Conservation (phyloP, 2,329 filamentous ascomycete species). For the Xylariaceae sp. region DNA sequence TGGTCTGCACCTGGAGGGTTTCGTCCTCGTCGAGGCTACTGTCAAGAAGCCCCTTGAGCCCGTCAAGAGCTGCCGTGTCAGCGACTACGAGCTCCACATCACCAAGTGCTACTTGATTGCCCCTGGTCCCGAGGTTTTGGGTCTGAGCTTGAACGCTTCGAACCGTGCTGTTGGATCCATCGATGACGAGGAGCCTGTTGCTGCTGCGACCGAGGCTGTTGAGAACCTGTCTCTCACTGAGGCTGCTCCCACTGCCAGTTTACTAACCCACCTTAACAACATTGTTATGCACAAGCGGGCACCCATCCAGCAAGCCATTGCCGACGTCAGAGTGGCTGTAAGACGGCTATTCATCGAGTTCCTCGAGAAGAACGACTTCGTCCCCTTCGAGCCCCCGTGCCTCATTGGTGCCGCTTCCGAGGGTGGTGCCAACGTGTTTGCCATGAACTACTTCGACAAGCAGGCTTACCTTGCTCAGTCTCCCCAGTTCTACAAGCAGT, state of each 20-base stretch:
- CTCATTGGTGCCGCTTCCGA: constrained; percentile 87
- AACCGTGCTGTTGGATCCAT: constrained; percentile 54
- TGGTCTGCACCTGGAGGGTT: constrained; percentile 71
- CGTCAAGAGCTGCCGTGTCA: constrained; percentile 80
- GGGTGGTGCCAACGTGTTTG: constrained; percentile 88
- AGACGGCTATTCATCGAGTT: constrained; percentile 72
- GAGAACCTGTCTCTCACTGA: constrained; percentile 38
- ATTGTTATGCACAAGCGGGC: constrained; percentile 87
- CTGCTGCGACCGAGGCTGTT: constrained; percentile 32
- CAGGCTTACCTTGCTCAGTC: constrained; percentile 75
- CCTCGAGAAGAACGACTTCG: constrained; percentile 68
- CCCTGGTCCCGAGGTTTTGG: constrained; percentile 52
- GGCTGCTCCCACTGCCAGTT: constrained; percentile 62
- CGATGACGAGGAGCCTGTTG: constrained; percentile 48
- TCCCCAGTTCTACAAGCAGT: constrained; percentile 84
- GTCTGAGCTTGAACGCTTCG: constrained; percentile 52
- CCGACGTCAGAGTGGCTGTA: constrained; percentile 50
- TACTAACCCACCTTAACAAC: constrained; percentile 86
- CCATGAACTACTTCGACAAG: constrained; percentile 81
- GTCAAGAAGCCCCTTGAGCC: constrained; percentile 80
- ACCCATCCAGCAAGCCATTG: constrained; percentile 81
- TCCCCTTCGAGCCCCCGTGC: constrained; percentile 83
- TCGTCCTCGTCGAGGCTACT: constrained; percentile 71
- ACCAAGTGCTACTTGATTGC: constrained; percentile 76
- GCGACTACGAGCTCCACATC: constrained; percentile 80